phyloP scores from a whole-genome alignment of 2,329 filamentous ascomycete species.

The Fusarium staphyleae region DNA sequence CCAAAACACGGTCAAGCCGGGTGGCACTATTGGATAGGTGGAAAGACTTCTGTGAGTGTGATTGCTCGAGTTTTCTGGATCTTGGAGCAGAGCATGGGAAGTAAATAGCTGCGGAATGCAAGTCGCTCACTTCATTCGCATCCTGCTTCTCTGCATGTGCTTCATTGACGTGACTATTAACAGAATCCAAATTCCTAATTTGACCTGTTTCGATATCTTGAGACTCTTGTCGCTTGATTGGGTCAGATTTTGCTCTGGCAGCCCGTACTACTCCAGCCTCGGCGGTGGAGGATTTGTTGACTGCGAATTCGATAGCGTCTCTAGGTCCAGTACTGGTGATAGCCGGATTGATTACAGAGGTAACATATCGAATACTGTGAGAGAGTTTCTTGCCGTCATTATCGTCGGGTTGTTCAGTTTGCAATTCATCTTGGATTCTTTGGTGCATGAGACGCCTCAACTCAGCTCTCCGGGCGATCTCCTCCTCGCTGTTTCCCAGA shows the following conservation, averaged over 20 bases:
- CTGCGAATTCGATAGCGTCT: slow-evolving; percentile 58
- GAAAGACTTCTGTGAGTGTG: slow-evolving; percentile 22
- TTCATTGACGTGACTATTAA: not conserved
- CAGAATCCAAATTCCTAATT: not conserved
- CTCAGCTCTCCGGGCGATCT: slow-evolving; percentile 62
- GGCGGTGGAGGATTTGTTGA: slow-evolving; percentile 18
- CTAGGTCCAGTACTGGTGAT: slow-evolving; percentile 52
- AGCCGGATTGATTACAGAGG: slow-evolving; percentile 40
- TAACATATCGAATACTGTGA: slow-evolving; percentile 36
- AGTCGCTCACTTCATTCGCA: not conserved
- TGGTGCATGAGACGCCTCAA: slow-evolving; percentile 62
- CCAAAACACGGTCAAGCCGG: slow-evolving; percentile 33
- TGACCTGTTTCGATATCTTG: not conserved
- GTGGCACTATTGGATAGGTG: slow-evolving; percentile 30
- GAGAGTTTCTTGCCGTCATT: slow-evolving; percentile 41
- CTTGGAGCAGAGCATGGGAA: slow-evolving; percentile 1
- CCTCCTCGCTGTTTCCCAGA: slow-evolving; percentile 58
- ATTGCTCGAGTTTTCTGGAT: slow-evolving; percentile 10
- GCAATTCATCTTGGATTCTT: slow-evolving; percentile 65
- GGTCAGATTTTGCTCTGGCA: slow-evolving; percentile 9
- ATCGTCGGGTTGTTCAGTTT: slow-evolving; percentile 53
- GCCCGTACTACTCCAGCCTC: not conserved
- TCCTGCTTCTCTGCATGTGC: not conserved
- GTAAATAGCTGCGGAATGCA: not conserved
- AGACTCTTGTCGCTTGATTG: not conserved